A percentile compares a stretch with the other conserved stretches of the same genome.
phyloP scores from a whole-genome alignment of 148 eudicot genomes.

The Vaccinium corymbosum region DNA sequence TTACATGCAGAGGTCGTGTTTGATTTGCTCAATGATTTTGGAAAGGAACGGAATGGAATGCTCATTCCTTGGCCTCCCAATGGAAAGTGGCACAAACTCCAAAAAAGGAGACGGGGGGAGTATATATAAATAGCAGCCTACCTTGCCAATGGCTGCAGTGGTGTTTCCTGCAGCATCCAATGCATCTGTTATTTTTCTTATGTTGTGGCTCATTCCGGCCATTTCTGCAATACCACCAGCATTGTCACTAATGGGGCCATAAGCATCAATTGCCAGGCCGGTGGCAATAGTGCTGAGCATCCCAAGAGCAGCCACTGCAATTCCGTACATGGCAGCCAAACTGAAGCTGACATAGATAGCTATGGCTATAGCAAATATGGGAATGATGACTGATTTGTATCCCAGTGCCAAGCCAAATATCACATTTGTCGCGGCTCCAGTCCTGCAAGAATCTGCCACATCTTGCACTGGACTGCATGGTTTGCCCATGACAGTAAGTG shows the following conservation, averaged over 20 bases:
- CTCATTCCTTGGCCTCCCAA: neutral
- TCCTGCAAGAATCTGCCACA: slow-evolving; percentile 27
- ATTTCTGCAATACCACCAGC: slow-evolving; percentile 22
- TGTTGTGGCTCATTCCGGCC: slow-evolving; percentile 23
- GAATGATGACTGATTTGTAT: slow-evolving; percentile 28
- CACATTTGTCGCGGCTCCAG: slow-evolving; percentile 30
- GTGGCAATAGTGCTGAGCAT: slow-evolving; percentile 23
- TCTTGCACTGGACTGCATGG: slow-evolving; percentile 26
- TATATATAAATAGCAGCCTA: neutral
- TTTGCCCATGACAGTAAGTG: neutral
- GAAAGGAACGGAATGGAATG: neutral
- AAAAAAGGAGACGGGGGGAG: too few species aligned
- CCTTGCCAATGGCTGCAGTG: slow-evolving; percentile 23
- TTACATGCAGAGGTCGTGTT: neutral
- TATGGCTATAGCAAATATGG: slow-evolving; percentile 23
- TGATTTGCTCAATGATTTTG: neutral
- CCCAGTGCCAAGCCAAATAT: slow-evolving; percentile 27
- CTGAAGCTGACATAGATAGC: slow-evolving; percentile 26
- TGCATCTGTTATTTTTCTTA: slow-evolving; percentile 21
- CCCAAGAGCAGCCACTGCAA: slow-evolving; percentile 18
- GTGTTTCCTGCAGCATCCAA: slow-evolving; percentile 22
- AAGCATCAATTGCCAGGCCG: slow-evolving; percentile 20
- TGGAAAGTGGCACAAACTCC: too few species aligned
- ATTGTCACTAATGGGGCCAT: slow-evolving; percentile 20
- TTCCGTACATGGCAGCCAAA: slow-evolving; percentile 24